Conservation (phyloP, 1,139 yeast genomes). For the Yamadazyma epiphylla region DNA sequence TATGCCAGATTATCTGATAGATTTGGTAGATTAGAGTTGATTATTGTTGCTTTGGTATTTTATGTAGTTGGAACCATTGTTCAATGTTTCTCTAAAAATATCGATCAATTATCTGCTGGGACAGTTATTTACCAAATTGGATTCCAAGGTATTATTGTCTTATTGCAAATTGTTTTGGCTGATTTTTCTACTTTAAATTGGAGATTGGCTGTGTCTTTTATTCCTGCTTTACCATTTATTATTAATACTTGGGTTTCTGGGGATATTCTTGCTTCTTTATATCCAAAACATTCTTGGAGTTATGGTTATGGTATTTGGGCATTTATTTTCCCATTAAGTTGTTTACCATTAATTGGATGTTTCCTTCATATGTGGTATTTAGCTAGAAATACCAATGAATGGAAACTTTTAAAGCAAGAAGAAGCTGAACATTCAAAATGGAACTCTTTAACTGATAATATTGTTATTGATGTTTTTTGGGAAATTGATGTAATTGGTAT, state of each 20-base stretch:
- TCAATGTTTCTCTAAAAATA: conserved; percentile 63
- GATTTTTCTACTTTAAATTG: conserved; percentile 68
- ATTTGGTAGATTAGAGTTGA: conserved; percentile 63
- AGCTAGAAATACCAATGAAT: conserved; percentile 51
- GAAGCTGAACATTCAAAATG: conserved; percentile 22
- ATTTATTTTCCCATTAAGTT: conserved; percentile 61
- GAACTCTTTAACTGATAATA: conserved; percentile 14
- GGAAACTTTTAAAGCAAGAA: conserved; percentile 24
- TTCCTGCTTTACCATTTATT: conserved; percentile 67
- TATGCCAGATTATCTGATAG: conserved; percentile 68
- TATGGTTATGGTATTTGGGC: conserved; percentile 84
- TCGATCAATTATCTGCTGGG: conserved; percentile 70
- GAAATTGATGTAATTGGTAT: conserved; percentile 55
- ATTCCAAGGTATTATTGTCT: conserved; percentile 57
- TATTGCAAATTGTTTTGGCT: conserved; percentile 55
- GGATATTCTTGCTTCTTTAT: conserved; percentile 37
- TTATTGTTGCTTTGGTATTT: conserved; percentile 51
- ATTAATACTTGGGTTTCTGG: conserved; percentile 79
- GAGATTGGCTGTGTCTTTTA: conserved; percentile 60
- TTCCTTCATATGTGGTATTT: conserved; percentile 51
- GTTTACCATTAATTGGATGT: conserved; percentile 54
- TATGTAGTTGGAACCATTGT: conserved; percentile 69
- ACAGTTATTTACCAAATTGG: conserved; percentile 70
- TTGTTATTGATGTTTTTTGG: conserved; percentile 33
- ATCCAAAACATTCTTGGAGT: conserved; percentile 47